Base-by-base conservation (phyloP, 1,284 basidiomycete genomes). In the Puccinia polysora region DNA sequence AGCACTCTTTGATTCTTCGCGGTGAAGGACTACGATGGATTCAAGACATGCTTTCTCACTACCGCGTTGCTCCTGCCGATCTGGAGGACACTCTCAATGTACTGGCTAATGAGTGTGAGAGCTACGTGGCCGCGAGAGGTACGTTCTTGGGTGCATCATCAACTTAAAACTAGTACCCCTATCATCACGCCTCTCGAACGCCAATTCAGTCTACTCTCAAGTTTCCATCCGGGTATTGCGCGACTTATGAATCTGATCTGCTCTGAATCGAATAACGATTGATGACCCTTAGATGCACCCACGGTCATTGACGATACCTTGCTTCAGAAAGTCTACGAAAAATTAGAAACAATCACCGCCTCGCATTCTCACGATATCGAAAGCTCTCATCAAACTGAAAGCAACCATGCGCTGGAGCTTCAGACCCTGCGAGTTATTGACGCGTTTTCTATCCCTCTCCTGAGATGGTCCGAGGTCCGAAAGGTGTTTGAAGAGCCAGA, bases 1-100 rank as follows among this genome's bases (percentile, higher is more conserved):
- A 69, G 23, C 67, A 69, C 34, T 59, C 58, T 3, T 63, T 71
- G 32, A 71, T 71, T 23, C 68, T 71, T 7, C 43, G 58, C 23
- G 68, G 68, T 34, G 58, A 62, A 34, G 68, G 47, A 40, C 28
- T 71, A 25, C 56, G 68, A 36, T 71, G 68, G 68, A 63, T 71
- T 49, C 55, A 71, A 53, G 58, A 71, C n/a, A 63, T 71, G 59
- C 49, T 71, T 20, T 40, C 47, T 43, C 68, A 71, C 23, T 63
- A 71, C 47, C 43, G 38, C 20, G 68, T 71, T 25, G 58, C 43
- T 28, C 68, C 68, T 53, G 58, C 28, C 8, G 68, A 71, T 63
- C 14, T 71, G 14, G 58, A 62, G 55, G 68, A 71, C 23, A 71
- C 68, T 38, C 68, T 71, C 34, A 62, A 63, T 34, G 56, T 58